Conservation (phyloP, 192 early-diverging fungal genomes). For the Coemansia sp. region DNA sequence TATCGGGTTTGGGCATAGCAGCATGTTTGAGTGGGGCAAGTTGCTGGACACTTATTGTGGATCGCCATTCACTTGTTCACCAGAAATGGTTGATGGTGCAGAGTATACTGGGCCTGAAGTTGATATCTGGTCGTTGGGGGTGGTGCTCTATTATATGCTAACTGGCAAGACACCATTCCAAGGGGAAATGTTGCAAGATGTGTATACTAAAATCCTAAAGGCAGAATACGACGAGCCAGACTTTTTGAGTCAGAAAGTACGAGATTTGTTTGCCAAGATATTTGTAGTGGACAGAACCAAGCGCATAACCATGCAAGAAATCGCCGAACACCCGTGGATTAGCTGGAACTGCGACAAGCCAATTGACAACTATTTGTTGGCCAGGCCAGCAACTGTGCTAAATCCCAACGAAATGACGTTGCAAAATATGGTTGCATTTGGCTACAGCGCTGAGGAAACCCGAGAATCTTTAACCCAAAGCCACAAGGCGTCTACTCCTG, state of each 20-base stretch:
- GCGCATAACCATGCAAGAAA: conserved; percentile 67
- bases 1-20: neutral
- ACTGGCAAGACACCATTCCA: neutral
- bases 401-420: conserved; percentile 33
- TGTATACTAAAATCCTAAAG: conserved; percentile 74
- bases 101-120: conserved; percentile 8
- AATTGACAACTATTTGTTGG: conserved; percentile 65
- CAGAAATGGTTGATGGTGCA: neutral
- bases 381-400: conserved; percentile 42
- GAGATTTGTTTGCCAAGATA: conserved; percentile 66
- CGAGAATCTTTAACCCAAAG: conserved; percentile 27
- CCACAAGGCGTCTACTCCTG: conserved; percentile 35
- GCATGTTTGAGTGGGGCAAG: neutral
- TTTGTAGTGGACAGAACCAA: conserved; percentile 67
- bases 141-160: conserved; percentile 2
- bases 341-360: conserved; percentile 63
- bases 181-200: conserved; percentile 67
- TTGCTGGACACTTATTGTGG: conserved; percentile 6
- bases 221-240: conserved; percentile 62
- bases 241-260: conserved; percentile 52
- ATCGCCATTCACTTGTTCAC: neutral
- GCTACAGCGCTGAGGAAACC: conserved; percentile 21
- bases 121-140: conserved; percentile 8
- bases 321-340: conserved; percentile 70
- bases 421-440: conserved; percentile 44